Base-by-base conservation (phyloP, 495 filamentous ascomycete genomes). In the Haplographium delicatum region DNA sequence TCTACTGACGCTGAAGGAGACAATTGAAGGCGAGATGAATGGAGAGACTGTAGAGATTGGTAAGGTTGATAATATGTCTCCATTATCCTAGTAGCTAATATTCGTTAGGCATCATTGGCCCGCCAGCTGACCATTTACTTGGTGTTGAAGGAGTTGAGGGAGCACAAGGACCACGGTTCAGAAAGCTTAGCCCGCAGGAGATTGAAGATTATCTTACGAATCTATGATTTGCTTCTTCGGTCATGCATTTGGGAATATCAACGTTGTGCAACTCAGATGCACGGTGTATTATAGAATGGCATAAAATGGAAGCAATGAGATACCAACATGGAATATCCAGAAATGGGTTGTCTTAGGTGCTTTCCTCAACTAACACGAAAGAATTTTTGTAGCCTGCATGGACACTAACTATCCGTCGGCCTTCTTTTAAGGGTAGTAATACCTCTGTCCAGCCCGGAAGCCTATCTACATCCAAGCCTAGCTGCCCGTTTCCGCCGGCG, bases 131-230 rank as follows among this genome's bases (percentile, higher is more conserved):
- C 65, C 83, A 95, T 66, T 73, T 97, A 35, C 80, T 97, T 35
- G 94, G 94, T 54, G 88, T 85, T 58, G 88, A 97, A 65, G 93
- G 93, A 38, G 90, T 96, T 15, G 86, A 91, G 61, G 88, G 87
- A 30, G 85, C 91, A 11, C 80, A 81, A 61, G 94, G 94, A 22
- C 94, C 94, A 23, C 81, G 93, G 53, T 98, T 98, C 77, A 75
- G 93, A 64, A 98, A 94, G 78, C 72, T 98, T 69, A 95, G 82
- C 60, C 91, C 95, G 59, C 86, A 91, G 72, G 91, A 98, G 72
- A 96, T 98, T 63, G 93, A 98, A 75, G 93, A 98, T 66, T 98
- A 98, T 73, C 71, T 98, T 65, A 96, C 91, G 65, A 95, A 93
- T 74, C 81, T 97, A 75, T 96, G 74, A 78, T 37, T 37, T 50